These are phyloP conservation scores for Alternaria angustiovoidea DNA, from an alignment of 2,329 filamentous ascomycete species.

Conservation along the genomic window DNA sequence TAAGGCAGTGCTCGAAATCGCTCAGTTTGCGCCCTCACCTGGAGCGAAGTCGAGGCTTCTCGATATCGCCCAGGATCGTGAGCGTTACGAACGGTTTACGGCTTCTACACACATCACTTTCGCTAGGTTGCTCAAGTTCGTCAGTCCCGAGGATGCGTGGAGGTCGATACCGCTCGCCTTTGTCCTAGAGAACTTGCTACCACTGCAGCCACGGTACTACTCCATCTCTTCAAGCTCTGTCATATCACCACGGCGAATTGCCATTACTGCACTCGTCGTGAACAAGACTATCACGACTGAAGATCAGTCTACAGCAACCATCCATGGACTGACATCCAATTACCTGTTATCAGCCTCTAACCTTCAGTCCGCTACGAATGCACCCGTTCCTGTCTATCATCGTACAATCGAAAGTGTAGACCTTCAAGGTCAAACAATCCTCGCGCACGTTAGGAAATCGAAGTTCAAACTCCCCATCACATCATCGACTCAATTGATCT, in stretches of 20 bases:
- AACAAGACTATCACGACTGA: conserved; percentile 36
- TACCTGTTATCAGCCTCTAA: conserved; percentile 48
- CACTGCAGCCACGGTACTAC: conserved; percentile 44
- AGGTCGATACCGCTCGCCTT: conserved; percentile 43
- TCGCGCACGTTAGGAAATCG: conserved; percentile 53
- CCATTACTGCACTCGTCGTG: conserved; percentile 53
- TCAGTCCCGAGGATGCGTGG: conserved; percentile 41
- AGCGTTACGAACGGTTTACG: conserved; percentile 44
- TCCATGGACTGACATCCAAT: conserved; percentile 51
- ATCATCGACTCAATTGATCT: conserved; percentile 50
- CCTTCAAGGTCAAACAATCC: conserved; percentile 37
- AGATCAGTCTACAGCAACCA: conserved; percentile 23
- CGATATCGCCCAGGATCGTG: conserved; percentile 43
- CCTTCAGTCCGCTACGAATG: conserved; percentile 22
- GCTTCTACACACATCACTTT: conserved; percentile 48
- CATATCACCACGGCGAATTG: conserved; percentile 44
- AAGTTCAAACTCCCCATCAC: conserved; percentile 58
- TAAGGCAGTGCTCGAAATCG: conserved; percentile 47
- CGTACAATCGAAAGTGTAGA: conserved; percentile 17
- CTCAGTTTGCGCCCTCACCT: conserved; percentile 51
- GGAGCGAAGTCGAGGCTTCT: conserved; percentile 43
- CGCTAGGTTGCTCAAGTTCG: conserved; percentile 48
- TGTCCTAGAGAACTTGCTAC: conserved; percentile 39
- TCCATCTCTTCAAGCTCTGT: conserved; percentile 51
- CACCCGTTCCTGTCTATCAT: conserved; percentile 25